Evolutionary conservation across 2,329 filamentous ascomycete genomes (phyloP).

Genomic region (Aspergillus sp.): DNA sequence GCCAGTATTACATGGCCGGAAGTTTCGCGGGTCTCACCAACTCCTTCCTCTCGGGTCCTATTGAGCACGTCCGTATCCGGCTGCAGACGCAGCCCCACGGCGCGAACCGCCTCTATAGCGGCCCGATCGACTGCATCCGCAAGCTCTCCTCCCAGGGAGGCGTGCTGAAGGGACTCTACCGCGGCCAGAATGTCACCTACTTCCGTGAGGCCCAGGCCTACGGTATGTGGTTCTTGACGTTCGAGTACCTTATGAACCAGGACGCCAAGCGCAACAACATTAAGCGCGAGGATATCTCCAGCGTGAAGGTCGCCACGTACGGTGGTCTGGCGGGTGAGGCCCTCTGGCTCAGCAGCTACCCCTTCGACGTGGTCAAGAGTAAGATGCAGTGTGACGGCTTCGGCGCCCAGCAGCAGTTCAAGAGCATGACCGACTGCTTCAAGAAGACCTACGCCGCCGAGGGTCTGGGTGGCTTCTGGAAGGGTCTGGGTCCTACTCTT

Average conservation of each 20-base stretch:
- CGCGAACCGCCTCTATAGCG: constrained; percentile 70
- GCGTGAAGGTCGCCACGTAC: constrained; percentile 84
- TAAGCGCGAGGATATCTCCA: constrained; percentile 72
- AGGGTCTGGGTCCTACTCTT: constrained; percentile 84
- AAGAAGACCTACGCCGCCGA: constrained; percentile 74
- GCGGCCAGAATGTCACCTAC: constrained; percentile 81
- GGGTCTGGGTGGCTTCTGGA: constrained; percentile 86
- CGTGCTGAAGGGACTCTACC: constrained; percentile 72
- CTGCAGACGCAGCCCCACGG: constrained; percentile 96
- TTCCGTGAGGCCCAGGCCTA: constrained; percentile 91
- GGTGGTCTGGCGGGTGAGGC: constrained; percentile 91
- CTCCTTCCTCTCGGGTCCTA: constrained; percentile 80
- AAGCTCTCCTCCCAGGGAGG: constrained; percentile 72
- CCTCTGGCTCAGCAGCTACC: constrained; percentile 90
- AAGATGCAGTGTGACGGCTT: constrained; percentile 99
- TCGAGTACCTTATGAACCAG: constrained; percentile 93
- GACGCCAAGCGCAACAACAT: constrained; percentile 77
- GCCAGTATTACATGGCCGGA: constrained; percentile 85
- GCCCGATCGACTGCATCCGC: constrained; percentile 85
- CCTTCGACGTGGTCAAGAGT: constrained; percentile 96
- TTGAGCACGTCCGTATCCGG: constrained; percentile 95
- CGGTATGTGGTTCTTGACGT: constrained; percentile 90
- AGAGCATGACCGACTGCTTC: constrained; percentile 85
- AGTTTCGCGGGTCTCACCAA: constrained; percentile 93
- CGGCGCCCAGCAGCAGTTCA: constrained; percentile 67